phyloP scores from a whole-genome alignment of 306 rosid species.

The Prunus armeniaca region DNA sequence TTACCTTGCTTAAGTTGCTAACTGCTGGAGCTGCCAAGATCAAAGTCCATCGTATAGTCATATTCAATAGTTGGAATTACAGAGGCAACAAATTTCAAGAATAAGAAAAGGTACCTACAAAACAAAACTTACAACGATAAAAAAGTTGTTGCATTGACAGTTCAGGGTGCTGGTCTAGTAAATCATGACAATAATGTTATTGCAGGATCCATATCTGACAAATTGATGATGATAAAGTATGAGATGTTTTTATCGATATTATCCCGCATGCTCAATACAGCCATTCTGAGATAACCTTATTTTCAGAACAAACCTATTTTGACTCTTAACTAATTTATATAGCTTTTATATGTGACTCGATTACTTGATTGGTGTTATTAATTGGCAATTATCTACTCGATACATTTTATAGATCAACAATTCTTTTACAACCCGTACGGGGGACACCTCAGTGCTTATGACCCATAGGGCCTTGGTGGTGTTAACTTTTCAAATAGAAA shows the following conservation, averaged over 20 bases:
- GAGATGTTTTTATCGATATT: background rate
- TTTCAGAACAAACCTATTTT: background rate
- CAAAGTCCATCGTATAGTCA: slow-evolving; percentile 96
- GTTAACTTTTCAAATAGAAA: background rate
- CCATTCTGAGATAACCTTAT: background rate
- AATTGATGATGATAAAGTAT: background rate
- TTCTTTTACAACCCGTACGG: background rate
- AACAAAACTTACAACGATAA: background rate
- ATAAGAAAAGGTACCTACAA: slow-evolving; percentile 84
- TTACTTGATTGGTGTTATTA: background rate
- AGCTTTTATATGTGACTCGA: background rate
- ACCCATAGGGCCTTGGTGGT: background rate
- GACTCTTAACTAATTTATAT: background rate
- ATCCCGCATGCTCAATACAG: background rate
- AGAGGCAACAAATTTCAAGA: slow-evolving; percentile 94
- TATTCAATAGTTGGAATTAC: slow-evolving; percentile 97
- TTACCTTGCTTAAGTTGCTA: slow-evolving; percentile 37
- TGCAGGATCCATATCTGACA: background rate
- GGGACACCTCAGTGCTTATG: background rate
- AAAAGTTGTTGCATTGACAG: background rate
- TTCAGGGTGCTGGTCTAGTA: background rate
- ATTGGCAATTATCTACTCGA: background rate
- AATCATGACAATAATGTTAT: background rate
- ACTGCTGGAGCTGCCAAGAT: slow-evolving; percentile 87
- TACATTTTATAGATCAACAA: background rate